Evolutionary conservation across 164 flowering plant species (phyloP).

Genomic region (Aristolochia californica): DNA sequence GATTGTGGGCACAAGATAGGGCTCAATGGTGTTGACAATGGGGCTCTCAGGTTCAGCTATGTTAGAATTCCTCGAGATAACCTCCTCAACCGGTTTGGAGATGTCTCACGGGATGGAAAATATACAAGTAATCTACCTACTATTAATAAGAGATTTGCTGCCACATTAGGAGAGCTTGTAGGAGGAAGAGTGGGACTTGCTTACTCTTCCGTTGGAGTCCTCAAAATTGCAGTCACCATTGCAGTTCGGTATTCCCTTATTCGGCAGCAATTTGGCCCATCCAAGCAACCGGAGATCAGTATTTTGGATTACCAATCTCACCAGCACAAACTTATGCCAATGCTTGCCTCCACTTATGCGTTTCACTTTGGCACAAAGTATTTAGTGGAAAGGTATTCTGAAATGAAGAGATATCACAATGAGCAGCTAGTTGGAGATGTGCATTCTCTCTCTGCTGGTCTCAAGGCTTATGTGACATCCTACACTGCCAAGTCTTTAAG

Average conservation of each 20-base stretch:
- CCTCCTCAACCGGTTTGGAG: slow-evolving; percentile 89
- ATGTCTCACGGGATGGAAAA: slow-evolving; percentile 87
- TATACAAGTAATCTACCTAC: slow-evolving; percentile 86
- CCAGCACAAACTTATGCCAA: slow-evolving; percentile 97
- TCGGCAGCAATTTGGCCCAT: slow-evolving; percentile 93
- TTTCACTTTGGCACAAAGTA: slow-evolving; percentile 69
- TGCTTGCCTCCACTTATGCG: slow-evolving; percentile 92
- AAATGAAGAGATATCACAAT: slow-evolving; percentile 81
- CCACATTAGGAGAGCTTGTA: slow-evolving; percentile 93
- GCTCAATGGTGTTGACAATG: slow-evolving; percentile 95
- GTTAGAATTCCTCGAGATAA: slow-evolving; percentile 96
- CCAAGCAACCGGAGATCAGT: slow-evolving; percentile 74
- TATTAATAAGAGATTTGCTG: slow-evolving; percentile 74
- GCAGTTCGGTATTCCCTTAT: slow-evolving; percentile 84
- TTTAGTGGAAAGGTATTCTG: slow-evolving; percentile 75
- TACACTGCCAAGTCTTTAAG: slow-evolving; percentile 82
- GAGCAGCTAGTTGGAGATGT: slow-evolving; percentile 76
- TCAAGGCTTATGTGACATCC: slow-evolving; percentile 82
- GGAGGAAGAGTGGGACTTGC: slow-evolving; percentile 94
- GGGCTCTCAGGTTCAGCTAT: slow-evolving; percentile 66
- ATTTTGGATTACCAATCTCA: slow-evolving; percentile 96
- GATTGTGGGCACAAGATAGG: slow-evolving; percentile 98
- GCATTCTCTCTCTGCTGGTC: slow-evolving; percentile 86
- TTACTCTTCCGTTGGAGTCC: slow-evolving; percentile 75
- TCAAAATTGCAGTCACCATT: slow-evolving; percentile 63